Conservation (phyloP, 2,329 filamentous ascomycete genomes). For the Fusarium pseudocircinatum region DNA sequence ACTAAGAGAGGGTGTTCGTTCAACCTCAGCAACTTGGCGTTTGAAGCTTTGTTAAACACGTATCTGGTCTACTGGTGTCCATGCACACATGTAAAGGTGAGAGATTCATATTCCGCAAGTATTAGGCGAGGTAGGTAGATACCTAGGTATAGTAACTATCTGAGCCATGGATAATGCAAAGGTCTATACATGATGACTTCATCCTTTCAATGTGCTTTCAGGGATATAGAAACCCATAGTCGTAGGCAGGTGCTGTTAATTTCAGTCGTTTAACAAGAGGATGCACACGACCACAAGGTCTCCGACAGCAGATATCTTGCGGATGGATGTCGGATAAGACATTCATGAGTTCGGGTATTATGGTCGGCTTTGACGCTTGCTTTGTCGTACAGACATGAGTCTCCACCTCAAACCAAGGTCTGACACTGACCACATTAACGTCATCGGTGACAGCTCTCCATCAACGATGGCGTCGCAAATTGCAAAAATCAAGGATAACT, state of each 20-base stretch:
- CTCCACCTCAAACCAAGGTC: slow-evolving; percentile 28
- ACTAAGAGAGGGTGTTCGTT: not conserved
- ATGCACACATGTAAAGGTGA: not conserved
- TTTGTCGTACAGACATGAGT: not conserved
- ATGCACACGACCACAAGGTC: not conserved
- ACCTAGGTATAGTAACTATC: not conserved
- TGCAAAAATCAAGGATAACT: slow-evolving; percentile 34
- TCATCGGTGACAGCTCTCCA: slow-evolving; percentile 29
- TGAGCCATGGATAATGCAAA: not conserved
- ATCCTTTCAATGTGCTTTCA: not conserved
- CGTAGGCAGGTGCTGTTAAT: not conserved
- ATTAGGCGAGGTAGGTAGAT: not conserved
- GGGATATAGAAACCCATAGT: not conserved
- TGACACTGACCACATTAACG: slow-evolving; percentile 18
- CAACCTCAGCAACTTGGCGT: not conserved
- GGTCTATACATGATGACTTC: not conserved
- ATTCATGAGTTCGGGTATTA: not conserved
- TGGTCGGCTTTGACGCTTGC: not conserved
- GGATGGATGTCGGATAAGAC: too few species aligned
- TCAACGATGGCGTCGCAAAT: slow-evolving; percentile 29
- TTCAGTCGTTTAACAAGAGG: not conserved
- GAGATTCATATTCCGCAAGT: not conserved
- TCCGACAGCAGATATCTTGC: not conserved
- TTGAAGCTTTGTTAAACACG: slow-evolving; percentile 2
- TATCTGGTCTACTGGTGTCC: not conserved